A percentile compares a stretch with the other conserved stretches of the same genome.
These are phyloP conservation scores for Boletales sp. DNA, from an alignment of 768 basidiomycete species.

Conservation along the genomic window DNA sequence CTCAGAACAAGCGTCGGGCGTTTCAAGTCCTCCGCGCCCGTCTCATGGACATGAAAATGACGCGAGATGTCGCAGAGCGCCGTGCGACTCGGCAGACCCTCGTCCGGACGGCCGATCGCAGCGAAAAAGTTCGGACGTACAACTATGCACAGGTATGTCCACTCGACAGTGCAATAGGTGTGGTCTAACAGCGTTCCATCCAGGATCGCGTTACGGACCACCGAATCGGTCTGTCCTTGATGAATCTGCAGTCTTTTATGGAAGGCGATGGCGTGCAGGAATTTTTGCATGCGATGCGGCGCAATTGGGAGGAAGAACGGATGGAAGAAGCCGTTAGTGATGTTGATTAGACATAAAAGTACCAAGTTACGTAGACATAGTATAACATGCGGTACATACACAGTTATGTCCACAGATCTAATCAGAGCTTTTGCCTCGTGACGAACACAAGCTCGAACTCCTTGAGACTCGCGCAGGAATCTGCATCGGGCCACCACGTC, in stretches of 20 bases:
- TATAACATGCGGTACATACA: background rate
- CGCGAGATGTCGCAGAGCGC: slow-evolving; percentile 62
- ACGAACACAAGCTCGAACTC: no score
- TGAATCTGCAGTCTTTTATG: slow-evolving; percentile 60
- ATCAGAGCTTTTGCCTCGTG: no score
- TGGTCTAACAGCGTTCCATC: background rate
- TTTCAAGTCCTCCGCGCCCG: slow-evolving; percentile 87
- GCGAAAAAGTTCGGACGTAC: slow-evolving; percentile 95
- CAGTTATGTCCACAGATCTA: no score
- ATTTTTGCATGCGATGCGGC: slow-evolving; percentile 55
- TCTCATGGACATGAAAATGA: slow-evolving; percentile 76
- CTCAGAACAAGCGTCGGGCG: slow-evolving; percentile 86
- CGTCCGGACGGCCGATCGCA: slow-evolving; percentile 78
- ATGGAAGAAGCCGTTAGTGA: slow-evolving; percentile 50
- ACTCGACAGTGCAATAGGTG: background rate
- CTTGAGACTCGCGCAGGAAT: no score
- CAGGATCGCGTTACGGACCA: slow-evolving; percentile 94
- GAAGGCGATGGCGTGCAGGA: slow-evolving; percentile 61
- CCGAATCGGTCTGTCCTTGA: slow-evolving; percentile 73
- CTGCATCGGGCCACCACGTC: no score
- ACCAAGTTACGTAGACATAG: background rate
- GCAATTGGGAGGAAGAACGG: slow-evolving; percentile 50
- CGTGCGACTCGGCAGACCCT: slow-evolving; percentile 69
- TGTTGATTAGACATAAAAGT: slow-evolving; percentile 4
- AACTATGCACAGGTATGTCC: slow-evolving; percentile 76